A percentile compares a stretch with the other conserved stretches of the same genome.
phyloP scores from a whole-genome alignment of 2,329 filamentous ascomycete species.

The Ceratocystiopsis sp. region DNA sequence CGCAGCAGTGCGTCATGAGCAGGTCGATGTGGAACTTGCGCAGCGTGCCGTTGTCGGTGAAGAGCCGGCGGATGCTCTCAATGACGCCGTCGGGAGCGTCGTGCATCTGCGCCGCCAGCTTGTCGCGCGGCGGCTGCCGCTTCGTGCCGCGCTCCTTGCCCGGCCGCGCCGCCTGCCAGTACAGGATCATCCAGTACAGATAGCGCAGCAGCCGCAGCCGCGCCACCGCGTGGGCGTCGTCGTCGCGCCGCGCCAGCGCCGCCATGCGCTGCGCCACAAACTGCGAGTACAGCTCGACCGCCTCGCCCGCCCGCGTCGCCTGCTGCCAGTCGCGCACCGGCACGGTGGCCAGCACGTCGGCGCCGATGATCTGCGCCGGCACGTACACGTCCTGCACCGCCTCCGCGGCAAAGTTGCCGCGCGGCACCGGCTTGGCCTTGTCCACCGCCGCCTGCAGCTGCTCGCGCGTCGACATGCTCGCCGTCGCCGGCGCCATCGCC shows the following conservation, averaged over 20 bases:
- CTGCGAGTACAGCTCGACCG: constrained; percentile 38
- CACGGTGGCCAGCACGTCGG: constrained; percentile 48
- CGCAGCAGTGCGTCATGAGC: constrained; percentile 56
- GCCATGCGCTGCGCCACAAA: constrained; percentile 50
- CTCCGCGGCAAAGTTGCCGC: constrained; percentile 47
- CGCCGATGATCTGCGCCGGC: constrained; percentile 46
- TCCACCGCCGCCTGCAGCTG: constrained; percentile 34
- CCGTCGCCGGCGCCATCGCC: constrained; percentile 42
- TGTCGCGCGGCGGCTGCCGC: constrained; percentile 41
- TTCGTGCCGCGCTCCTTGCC: constrained; percentile 29
- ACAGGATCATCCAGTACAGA: constrained; percentile 37
- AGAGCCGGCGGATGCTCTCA: constrained; percentile 51
- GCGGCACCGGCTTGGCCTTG: constrained; percentile 54
- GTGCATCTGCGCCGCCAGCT: constrained; percentile 38
- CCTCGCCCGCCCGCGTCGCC: constrained; percentile 38
- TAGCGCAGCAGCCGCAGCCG: constrained; percentile 44
- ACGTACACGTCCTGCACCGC: constrained; percentile 60
- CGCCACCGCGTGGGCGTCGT: constrained; percentile 22
- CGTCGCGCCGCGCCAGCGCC: constrained; percentile 32
- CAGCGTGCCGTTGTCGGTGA: constrained; percentile 46
- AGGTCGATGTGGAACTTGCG: constrained; percentile 57
- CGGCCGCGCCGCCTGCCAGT: constrained; percentile 30
- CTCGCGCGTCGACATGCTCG: constrained; percentile 29
- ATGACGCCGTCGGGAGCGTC: constrained; percentile 45
- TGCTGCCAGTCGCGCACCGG: constrained; percentile 62